phyloP scores from a whole-genome alignment of 148 eudicot genomes.

The Fagopyrum esculentum region DNA sequence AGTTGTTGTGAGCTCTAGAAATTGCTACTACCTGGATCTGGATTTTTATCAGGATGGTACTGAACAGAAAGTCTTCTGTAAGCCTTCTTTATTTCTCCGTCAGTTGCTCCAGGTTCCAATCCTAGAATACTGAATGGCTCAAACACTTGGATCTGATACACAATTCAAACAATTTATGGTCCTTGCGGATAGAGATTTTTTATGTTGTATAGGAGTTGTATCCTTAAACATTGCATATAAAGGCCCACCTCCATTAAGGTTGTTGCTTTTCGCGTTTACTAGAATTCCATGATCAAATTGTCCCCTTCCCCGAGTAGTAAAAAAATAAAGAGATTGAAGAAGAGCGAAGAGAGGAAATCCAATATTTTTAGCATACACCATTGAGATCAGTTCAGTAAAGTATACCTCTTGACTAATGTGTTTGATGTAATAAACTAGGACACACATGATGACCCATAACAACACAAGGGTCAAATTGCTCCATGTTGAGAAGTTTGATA shows the following conservation, averaged over 20 bases:
- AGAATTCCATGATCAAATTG: no score
- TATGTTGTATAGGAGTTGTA: neutral
- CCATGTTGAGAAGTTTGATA: slow-evolving; percentile 66
- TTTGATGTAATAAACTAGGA: slow-evolving; percentile 70
- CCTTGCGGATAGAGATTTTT: neutral
- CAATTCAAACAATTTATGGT: neutral
- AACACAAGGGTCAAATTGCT: slow-evolving; percentile 75
- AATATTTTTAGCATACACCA: neutral
- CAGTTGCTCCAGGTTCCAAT: slow-evolving; percentile 84
- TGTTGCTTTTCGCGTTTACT: no score
- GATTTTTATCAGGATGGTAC: slow-evolving; percentile 98
- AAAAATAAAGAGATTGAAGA: neutral
- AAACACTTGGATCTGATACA: slow-evolving; percentile 60
- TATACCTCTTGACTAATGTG: slow-evolving; percentile 73
- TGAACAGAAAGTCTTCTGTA: slow-evolving; percentile 83
- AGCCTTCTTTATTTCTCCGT: slow-evolving; percentile 82
- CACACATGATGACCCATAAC: slow-evolving; percentile 78
- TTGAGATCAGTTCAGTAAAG: neutral
- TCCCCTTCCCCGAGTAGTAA: neutral
- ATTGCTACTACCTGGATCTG: slow-evolving; percentile 81
- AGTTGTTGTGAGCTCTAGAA: neutral
- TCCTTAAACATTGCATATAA: neutral
- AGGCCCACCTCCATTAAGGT: no score
- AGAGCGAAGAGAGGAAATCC: neutral
- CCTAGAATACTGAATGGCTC: slow-evolving; percentile 95